A percentile compares a stretch with the other conserved stretches of the same genome.
Conservation (phyloP, 305 asterid genomes). For the Solanum hybrid region DNA sequence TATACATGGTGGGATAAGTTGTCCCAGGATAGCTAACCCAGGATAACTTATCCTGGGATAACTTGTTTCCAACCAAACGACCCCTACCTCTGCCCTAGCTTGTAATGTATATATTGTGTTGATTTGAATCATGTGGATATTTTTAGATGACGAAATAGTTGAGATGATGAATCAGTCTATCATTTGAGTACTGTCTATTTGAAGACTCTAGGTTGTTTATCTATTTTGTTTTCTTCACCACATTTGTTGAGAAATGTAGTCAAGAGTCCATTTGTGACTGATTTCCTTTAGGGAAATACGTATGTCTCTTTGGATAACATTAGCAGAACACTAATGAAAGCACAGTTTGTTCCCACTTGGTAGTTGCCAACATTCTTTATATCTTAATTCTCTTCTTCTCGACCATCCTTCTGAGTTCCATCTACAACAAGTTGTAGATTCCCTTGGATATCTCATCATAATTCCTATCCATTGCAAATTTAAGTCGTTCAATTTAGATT, state of each 20-base stretch:
- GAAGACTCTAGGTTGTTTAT: neutral
- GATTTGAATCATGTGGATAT: neutral
- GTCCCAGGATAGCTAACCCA: neutral
- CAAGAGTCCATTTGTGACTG: neutral
- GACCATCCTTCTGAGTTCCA: neutral
- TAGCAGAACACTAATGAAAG: neutral
- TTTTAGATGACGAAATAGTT: neutral
- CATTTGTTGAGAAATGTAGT: neutral
- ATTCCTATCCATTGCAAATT: neutral
- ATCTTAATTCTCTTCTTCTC: neutral
- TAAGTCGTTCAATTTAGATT: neutral
- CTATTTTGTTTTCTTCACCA: neutral
- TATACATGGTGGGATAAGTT: neutral
- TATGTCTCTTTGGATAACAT: neutral
- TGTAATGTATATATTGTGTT: neutral
- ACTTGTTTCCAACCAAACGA: neutral
- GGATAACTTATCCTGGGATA: too few species aligned
- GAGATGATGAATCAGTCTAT: neutral
- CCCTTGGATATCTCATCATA: neutral
- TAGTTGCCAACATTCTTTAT: neutral
- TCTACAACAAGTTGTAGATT: neutral
- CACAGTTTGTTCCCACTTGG: neutral
- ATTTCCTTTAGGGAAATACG: neutral
- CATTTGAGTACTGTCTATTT: neutral
- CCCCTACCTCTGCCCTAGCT: neutral